phyloP scores from a whole-genome alignment of 139 green algal species.

The Pseudopediastrum boryanum region DNA sequence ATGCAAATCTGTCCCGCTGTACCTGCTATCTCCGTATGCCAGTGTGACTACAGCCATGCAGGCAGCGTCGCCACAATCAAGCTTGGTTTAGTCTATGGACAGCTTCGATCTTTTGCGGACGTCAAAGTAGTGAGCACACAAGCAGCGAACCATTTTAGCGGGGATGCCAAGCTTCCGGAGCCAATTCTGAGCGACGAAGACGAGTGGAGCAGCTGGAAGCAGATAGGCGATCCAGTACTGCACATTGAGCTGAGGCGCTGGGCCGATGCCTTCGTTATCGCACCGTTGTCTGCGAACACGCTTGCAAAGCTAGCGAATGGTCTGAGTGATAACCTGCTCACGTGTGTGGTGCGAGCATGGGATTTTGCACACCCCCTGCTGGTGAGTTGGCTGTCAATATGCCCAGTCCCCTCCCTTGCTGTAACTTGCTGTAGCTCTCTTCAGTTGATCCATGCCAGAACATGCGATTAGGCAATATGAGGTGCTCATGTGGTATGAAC shows the following conservation, averaged over 20 bases:
- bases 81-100: constrained; percentile 45
- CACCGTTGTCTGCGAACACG: constrained; percentile 93
- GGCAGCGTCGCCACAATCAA: constrained; percentile 86
- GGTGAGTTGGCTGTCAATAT: too few species aligned
- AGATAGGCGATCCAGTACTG: constrained; percentile 83
- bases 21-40: too few species aligned
- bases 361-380: constrained; percentile 87
- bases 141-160: constrained; percentile 57
- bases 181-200: constrained; percentile 55
- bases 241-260: constrained; percentile 94
- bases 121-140: constrained; percentile 65
- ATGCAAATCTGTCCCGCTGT: too few species aligned
- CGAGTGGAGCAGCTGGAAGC: constrained; percentile 75
- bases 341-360: constrained; percentile 91
- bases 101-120: constrained; percentile 46
- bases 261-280: constrained; percentile 93
- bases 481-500: too few species aligned
- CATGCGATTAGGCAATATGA: too few species aligned
- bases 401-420: too few species aligned
- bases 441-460: too few species aligned
- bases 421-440: too few species aligned
- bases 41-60: too few species aligned
- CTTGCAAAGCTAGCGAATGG: constrained; percentile 86
- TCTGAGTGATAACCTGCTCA: constrained; percentile 95
- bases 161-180: not conserved